Conservation (phyloP, 2,329 filamentous ascomycete genomes). For the Alternaria viburni region DNA sequence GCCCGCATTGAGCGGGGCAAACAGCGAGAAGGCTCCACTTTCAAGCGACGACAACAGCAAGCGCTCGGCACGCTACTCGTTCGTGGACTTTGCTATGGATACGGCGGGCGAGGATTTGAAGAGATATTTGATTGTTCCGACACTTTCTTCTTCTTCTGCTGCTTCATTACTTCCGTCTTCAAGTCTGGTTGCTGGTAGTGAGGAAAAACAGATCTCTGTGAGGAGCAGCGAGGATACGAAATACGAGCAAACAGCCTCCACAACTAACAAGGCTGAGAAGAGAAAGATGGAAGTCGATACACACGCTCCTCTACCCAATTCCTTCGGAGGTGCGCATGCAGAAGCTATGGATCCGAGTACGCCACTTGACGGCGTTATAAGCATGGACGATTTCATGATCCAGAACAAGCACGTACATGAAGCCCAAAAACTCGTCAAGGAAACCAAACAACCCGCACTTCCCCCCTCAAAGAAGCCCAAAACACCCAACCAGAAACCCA, state of each 20-base stretch:
- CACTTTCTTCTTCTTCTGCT: conserved; percentile 25
- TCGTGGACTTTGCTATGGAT: conserved; percentile 6
- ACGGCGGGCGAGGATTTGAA: conserved; percentile 26
- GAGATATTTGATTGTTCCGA: conserved; percentile 25
- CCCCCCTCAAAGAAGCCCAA: conserved; percentile 13
- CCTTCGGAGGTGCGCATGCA: neutral
- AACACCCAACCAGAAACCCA: neutral
- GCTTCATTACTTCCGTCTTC: neutral
- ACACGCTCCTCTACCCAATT: neutral
- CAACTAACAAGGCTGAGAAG: neutral
- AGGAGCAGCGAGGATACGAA: neutral
- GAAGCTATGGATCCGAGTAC: neutral
- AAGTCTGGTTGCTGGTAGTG: neutral
- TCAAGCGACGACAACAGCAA: conserved; percentile 4
- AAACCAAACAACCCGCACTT: conserved; percentile 1
- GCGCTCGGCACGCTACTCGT: neutral
- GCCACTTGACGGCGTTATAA: conserved; percentile 13
- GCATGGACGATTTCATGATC: conserved; percentile 29
- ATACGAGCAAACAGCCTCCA: neutral
- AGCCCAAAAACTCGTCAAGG: conserved; percentile 11
- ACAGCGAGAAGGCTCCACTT: neutral
- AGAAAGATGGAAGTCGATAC: conserved; percentile 18
- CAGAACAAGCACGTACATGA: conserved; percentile 9
- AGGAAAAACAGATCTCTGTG: too few relatives aligned
- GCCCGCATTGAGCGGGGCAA: neutral